A percentile compares a stretch with the other conserved stretches of the same genome.
Conservation (phyloP, 352 stramenopile species). For the Globisporangium camurandrum region DNA sequence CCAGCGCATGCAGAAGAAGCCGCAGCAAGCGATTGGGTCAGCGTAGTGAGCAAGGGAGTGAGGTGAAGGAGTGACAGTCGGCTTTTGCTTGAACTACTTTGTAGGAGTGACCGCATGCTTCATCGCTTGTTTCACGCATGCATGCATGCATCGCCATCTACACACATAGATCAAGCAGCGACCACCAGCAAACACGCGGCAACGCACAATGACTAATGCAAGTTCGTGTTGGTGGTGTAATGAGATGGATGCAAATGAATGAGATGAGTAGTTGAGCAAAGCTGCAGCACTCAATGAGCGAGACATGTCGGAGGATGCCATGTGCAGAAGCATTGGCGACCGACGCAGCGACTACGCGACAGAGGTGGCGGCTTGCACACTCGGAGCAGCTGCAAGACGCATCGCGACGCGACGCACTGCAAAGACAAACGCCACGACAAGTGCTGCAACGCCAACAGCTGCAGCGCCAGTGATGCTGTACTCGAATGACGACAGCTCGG, state of each 20-base stretch:
- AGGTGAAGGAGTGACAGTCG: too few relatives aligned
- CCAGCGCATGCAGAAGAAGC: neutral
- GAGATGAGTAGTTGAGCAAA: too few relatives aligned
- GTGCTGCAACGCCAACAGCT: constrained; percentile 10
- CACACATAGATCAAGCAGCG: neutral
- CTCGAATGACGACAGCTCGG: constrained; percentile 1
- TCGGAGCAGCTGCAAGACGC: neutral
- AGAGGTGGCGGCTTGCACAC: neutral
- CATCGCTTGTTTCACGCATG: too few relatives aligned
- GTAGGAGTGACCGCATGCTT: too few relatives aligned
- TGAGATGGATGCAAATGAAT: neutral
- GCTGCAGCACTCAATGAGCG: too few relatives aligned
- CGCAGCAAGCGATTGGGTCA: neutral
- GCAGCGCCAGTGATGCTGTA: neutral
- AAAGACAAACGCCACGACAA: constrained; percentile 8
- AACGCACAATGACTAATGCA: neutral
- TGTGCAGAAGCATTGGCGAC: neutral
- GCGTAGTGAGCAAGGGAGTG: too few relatives aligned
- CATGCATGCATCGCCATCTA: neutral
- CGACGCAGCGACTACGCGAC: neutral
- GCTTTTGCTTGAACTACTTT: too few relatives aligned
- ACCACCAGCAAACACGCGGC: too few relatives aligned
- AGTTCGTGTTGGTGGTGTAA: neutral
- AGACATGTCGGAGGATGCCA: neutral
- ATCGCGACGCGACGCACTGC: neutral